Percentiles rank a stretch among this genome's conserved stretches.
These are phyloP conservation scores for Stachybotrys elegans DNA, from an alignment of 2,329 filamentous ascomycete species.

Conservation along the genomic window DNA sequence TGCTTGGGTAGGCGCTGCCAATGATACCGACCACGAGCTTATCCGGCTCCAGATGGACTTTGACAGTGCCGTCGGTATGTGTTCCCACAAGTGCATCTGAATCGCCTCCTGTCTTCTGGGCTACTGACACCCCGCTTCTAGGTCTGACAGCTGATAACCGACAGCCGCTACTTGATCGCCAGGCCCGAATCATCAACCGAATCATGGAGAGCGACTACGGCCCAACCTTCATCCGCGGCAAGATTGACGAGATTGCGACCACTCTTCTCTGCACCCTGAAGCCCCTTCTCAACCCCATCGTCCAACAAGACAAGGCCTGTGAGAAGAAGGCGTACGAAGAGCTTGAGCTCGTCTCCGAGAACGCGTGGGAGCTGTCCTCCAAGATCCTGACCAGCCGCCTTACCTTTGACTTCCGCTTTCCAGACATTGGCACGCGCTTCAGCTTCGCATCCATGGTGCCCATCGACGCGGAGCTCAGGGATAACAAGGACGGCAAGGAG, in stretches of 20 bases:
- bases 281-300: conserved; percentile 31
- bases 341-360: conserved; percentile 33
- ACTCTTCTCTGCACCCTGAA: conserved; percentile 29
- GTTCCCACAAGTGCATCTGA: too few relatives aligned
- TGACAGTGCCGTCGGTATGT: too few relatives aligned
- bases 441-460: conserved; percentile 40
- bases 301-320: conserved; percentile 14
- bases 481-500: conserved; percentile 34
- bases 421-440: conserved; percentile 45
- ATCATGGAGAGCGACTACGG: conserved; percentile 29
- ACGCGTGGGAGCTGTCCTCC: conserved; percentile 40
- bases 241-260: conserved; percentile 37
- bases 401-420: conserved; percentile 44
- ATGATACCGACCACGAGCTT: conserved; percentile 26
- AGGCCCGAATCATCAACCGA: conserved; percentile 29
- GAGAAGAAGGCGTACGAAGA: conserved; percentile 34
- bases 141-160: conserved; percentile 29
- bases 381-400: conserved; percentile 40
- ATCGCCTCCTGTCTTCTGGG: neutral
- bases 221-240: conserved; percentile 22
- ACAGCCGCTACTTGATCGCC: conserved; percentile 34
- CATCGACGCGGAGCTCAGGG: conserved; percentile 36
- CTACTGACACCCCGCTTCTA: conserved; percentile 6
- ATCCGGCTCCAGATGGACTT: conserved; percentile 31
- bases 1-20: conserved; percentile 33